Percentiles rank a stretch among this genome's conserved stretches.
These are phyloP conservation scores for Trifolium subterraneum DNA, from an alignment of 306 rosid genomes.

Conservation along the genomic window DNA sequence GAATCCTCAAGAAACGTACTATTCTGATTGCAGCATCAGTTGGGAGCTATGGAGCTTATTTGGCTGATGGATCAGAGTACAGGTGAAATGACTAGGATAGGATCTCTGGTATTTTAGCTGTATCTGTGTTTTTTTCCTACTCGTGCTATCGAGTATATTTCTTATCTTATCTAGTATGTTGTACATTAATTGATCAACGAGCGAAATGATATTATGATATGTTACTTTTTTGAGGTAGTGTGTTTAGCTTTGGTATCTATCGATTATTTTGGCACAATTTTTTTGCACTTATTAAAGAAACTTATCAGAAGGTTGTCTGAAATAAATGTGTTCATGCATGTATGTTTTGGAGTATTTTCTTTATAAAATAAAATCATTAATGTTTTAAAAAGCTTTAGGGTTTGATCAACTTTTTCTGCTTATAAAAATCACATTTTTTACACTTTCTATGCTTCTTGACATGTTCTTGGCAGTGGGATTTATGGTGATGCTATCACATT, in stretches of 20 bases:
- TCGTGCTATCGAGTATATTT: constrained; percentile 25
- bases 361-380: neutral
- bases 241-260: constrained; percentile 17
- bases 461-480: constrained; percentile 49
- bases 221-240: neutral
- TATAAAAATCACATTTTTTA: constrained; percentile 16
- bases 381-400: constrained; percentile 15
- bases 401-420: constrained; percentile 13
- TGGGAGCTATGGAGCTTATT: constrained; percentile 71
- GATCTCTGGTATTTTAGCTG: constrained; percentile 31
- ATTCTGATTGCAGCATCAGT: constrained; percentile 60
- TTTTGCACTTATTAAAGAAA: neutral
- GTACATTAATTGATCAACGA: constrained; percentile 7
- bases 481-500: constrained; percentile 57
- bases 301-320: constrained; percentile 11
- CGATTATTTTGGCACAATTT: constrained; percentile 19
- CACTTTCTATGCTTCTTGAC: constrained; percentile 15
- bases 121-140: constrained; percentile 4
- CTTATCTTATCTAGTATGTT: constrained; percentile 14
- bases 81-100: constrained; percentile 45
- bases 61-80: constrained; percentile 72
- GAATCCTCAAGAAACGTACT: constrained; percentile 47
- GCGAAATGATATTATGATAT: constrained; percentile 19
- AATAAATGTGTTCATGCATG: constrained; percentile 30
- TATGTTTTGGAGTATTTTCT: constrained; percentile 13